Evolutionary conservation across 208 protist species (phyloP).

Genomic region (Plasmodiophora brassicae): DNA sequence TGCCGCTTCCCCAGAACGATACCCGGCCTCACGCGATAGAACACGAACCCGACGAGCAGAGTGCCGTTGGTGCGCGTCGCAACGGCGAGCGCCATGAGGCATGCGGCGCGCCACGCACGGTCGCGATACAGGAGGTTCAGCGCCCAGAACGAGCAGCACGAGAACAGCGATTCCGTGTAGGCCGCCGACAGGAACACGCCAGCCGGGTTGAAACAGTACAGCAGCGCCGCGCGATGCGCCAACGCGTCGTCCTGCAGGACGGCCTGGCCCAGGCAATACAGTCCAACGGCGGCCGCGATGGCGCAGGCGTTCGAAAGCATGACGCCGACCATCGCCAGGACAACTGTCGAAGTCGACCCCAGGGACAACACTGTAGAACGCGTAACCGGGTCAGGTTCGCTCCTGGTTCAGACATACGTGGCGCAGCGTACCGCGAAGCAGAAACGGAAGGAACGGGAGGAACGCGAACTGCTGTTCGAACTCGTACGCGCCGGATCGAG

Average conservation of each 20-base stretch:
- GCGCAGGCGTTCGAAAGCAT: conserved; percentile 1
- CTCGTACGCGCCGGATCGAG: not conserved
- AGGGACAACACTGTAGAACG: not conserved
- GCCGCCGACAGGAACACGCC: conserved; percentile 24
- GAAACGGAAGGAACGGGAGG: not conserved
- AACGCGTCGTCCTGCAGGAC: not conserved
- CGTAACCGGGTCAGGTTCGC: not conserved
- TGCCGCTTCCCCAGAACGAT: not conserved
- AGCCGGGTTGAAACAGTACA: not conserved
- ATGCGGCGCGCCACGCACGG: not conserved
- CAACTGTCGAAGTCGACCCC: not conserved
- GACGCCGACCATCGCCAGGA: not conserved
- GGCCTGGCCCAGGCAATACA: not conserved
- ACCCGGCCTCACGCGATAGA: not conserved
- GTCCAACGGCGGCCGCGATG: not conserved
- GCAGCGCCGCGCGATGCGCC: not conserved
- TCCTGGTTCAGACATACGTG: too few species aligned
- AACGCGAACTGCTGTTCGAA: conserved; percentile 34
- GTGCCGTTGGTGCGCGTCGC: conserved; percentile 10
- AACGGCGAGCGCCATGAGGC: not conserved
- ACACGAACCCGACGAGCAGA: not conserved
- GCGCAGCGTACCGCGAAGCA: not conserved
- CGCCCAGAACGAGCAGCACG: conserved; percentile 7
- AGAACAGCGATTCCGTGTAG: conserved; percentile 29
- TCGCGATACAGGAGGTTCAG: not conserved